Conservation (phyloP, 2,329 filamentous ascomycete genomes). For the Trichophyton rubrum region DNA sequence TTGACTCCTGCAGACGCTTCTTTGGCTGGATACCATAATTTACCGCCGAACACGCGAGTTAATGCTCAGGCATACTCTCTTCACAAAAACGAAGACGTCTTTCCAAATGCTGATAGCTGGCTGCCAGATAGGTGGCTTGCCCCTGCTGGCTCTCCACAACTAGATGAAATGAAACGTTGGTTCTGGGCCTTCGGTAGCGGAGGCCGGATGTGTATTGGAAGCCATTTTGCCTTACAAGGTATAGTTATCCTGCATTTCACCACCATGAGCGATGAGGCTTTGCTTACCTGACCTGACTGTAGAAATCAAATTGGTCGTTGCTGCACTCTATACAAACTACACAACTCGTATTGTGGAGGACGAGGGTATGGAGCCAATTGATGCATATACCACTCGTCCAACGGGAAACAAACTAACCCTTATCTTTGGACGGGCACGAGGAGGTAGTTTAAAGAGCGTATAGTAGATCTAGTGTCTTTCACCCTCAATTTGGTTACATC, state of each 20-base stretch:
- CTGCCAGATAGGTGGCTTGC: conserved; percentile 39
- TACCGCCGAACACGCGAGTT: conserved; percentile 34
- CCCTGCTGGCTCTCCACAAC: conserved; percentile 22
- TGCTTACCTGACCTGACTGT: not conserved
- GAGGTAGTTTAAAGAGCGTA: not conserved
- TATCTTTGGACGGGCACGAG: conserved; percentile 35
- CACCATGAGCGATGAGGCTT: not conserved
- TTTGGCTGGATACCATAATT: conserved; percentile 29
- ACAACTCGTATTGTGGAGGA: conserved; percentile 50
- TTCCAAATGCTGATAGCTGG: conserved; percentile 37
- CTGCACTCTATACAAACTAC: conserved; percentile 59
- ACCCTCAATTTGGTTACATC: not conserved
- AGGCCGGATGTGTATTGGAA: conserved; percentile 39
- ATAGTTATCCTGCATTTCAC: not conserved
- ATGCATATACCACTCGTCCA: conserved; percentile 52
- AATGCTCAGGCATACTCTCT: conserved; percentile 41
- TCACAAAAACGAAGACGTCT: conserved; percentile 39
- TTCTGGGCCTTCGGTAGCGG: conserved; percentile 42
- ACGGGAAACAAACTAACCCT: conserved; percentile 47
- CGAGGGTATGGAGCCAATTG: conserved; percentile 50
- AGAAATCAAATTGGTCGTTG: conserved; percentile 63
- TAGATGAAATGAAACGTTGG: conserved; percentile 37
- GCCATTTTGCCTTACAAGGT: conserved; percentile 38
- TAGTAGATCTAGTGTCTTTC: not conserved
- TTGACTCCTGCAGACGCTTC: conserved; percentile 33